Conservation (phyloP, 805 yeast genomes). For the Candida ponderosae region DNA sequence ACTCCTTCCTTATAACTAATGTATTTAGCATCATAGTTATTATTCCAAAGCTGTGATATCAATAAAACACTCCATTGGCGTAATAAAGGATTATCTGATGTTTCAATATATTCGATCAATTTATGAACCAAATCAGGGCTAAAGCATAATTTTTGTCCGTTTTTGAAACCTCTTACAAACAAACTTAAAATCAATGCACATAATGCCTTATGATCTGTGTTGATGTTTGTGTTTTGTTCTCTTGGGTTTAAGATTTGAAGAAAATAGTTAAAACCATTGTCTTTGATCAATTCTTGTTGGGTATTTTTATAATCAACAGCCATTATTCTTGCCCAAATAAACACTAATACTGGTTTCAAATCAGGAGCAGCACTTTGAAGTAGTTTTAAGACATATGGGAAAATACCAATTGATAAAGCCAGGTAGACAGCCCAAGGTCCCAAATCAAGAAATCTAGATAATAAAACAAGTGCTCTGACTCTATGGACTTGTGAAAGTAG, state of each 20-base stretch:
- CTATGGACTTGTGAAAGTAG: constrained; percentile 91
- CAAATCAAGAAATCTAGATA: constrained; percentile 80
- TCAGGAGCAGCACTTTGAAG: constrained; percentile 95
- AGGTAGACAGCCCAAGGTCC: constrained; percentile 98
- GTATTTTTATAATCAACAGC: constrained; percentile 87
- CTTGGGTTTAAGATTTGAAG: constrained; percentile 62
- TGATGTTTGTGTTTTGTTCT: constrained; percentile 13
- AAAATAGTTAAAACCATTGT: constrained; percentile 84
- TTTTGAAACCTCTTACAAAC: constrained; percentile 71
- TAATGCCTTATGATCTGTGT: constrained; percentile 84
- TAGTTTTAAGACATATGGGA: constrained; percentile 86
- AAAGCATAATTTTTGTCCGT: constrained; percentile 76
- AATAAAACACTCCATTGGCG: constrained; percentile 90
- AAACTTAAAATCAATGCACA: constrained; percentile 85
- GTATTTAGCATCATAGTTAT: constrained; percentile 68
- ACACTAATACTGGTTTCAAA: constrained; percentile 85
- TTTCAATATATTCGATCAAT: constrained; percentile 55
- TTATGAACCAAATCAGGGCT: constrained; percentile 65
- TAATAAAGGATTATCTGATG: constrained; percentile 74
- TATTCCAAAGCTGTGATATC: constrained; percentile 68
- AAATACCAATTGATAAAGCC: constrained; percentile 89
- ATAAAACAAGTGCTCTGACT: constrained; percentile 73
- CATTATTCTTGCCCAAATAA: constrained; percentile 97
- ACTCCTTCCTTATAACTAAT: constrained; percentile 60
- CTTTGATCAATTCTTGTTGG: constrained; percentile 87